Base-by-base conservation (phyloP, 192 early-diverging fungal genomes). In the Dissophora ornata region DNA sequence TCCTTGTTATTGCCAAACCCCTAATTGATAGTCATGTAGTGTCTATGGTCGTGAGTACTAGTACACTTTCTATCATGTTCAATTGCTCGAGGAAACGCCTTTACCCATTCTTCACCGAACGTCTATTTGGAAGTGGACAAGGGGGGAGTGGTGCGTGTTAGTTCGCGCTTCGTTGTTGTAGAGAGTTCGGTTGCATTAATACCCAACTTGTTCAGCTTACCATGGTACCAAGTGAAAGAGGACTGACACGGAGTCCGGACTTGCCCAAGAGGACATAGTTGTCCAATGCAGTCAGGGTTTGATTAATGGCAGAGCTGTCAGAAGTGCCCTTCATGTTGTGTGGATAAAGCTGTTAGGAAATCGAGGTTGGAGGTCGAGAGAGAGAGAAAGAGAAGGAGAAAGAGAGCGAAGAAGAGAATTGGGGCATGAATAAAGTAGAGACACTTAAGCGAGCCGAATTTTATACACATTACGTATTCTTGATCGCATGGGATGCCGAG, bases 1-100 rank as follows among this genome's bases (percentile, higher is more conserved):
- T 82, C 79, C 71, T 79, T 67, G 85, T 86, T 32, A 73, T 51
- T 45, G 28, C 71, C 49, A 80, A 69, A 58, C 16, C 79, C 79
- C 79, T 81, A 66, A 21, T 41, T 25, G 30, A 48, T 16, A 26
- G 36, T 38, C 6, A 38, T 38, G 36, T 38, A 13, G n/a, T n/a
- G n/a, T n/a, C n/a, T n/a, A n/a, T n/a, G n/a, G n/a, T n/a, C n/a
- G n/a, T n/a, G n/a, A n/a, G n/a, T n/a, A n/a, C n/a, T n/a, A n/a
- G n/a, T n/a, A n/a, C n/a, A n/a, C n/a, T n/a, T n/a, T n/a, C n/a
- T n/a, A n/a, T n/a, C n/a, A n/a, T n/a, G n/a, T n/a, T n/a, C n/a
- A n/a, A n/a, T n/a, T n/a, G n/a, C n/a, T 13, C 6, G 13, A 38
- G 36, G 36, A 38, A 38, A 38, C 32, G 28, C 25, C 12, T n/a